These are phyloP conservation scores for Fusarium anguioides DNA, from an alignment of 2,329 filamentous ascomycete genomes.

Conservation along the genomic window DNA sequence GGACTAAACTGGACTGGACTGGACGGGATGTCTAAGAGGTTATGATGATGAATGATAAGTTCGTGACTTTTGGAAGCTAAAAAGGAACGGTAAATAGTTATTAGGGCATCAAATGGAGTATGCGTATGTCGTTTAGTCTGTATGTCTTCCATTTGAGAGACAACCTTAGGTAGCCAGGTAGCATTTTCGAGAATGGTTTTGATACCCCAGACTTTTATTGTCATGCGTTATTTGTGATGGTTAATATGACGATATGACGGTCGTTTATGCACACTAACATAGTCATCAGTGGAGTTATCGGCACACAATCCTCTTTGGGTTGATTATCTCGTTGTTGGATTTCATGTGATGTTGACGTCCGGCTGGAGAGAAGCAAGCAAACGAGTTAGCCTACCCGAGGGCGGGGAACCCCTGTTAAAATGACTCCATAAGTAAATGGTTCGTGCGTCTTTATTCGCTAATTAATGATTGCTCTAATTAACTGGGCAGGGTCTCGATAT, in stretches of 20 bases:
- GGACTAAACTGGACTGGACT: slow-evolving; percentile 8
- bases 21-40: slow-evolving; percentile 9
- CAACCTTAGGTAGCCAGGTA: slow-evolving; percentile 37
- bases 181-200: slow-evolving; percentile 34
- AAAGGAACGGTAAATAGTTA: slow-evolving; percentile 18
- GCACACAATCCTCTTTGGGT: not conserved
- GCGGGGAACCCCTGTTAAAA: slow-evolving; percentile 36
- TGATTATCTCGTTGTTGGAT: too few species aligned
- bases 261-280: not conserved
- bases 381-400: slow-evolving; percentile 15
- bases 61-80: slow-evolving; percentile 27
- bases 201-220: slow-evolving; percentile 29
- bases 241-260: not conserved
- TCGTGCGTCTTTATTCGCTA: slow-evolving; percentile 12
- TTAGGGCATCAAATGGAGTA: slow-evolving; percentile 34
- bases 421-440: not conserved
- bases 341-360: slow-evolving; percentile 25
- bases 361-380: slow-evolving; percentile 6
- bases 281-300: not conserved
- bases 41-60: slow-evolving; percentile 35
- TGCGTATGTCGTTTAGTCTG: too few species aligned
- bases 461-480: slow-evolving; percentile 32
- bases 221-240: not conserved
- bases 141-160: slow-evolving; percentile 10
- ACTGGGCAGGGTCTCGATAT: slow-evolving; percentile 27